phyloP scores from a whole-genome alignment of 495 filamentous ascomycete genomes.

The Hyaloscypha bicolor region DNA sequence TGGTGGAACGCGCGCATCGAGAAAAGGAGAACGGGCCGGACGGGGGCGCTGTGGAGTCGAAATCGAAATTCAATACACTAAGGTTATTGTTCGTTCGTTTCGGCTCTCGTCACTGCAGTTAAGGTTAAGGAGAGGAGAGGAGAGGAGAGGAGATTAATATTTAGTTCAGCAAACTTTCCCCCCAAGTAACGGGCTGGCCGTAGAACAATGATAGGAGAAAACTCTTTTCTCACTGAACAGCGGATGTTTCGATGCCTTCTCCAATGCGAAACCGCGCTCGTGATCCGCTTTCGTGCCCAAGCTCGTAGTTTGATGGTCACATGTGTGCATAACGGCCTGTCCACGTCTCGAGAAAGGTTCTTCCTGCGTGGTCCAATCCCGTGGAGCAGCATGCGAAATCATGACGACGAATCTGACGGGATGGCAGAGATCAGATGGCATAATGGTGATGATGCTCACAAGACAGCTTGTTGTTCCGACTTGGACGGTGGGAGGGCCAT shows the following conservation, averaged over 20 bases:
- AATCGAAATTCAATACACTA: not conserved
- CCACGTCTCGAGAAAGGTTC: not conserved
- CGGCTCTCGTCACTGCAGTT: not conserved
- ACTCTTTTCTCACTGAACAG: not conserved
- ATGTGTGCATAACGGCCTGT: not conserved
- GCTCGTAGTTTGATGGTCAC: conserved; percentile 8
- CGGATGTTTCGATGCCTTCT: conserved; percentile 9
- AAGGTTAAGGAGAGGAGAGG: no score
- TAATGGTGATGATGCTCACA: not conserved
- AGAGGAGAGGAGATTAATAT: not conserved
- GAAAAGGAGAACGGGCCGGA: not conserved
- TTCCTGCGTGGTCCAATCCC: not conserved
- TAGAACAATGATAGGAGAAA: not conserved
- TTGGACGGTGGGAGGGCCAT: not conserved
- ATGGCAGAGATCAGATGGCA: not conserved
- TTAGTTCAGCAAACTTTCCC: not conserved
- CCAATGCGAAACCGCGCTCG: conserved; percentile 14
- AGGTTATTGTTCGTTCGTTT: no score
- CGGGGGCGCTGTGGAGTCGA: not conserved
- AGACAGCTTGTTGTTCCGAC: no score
- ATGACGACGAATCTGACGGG: not conserved
- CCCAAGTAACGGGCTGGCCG: not conserved
- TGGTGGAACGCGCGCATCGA: not conserved
- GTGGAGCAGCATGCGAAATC: not conserved
- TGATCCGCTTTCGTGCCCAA: conserved; percentile 7